Base-by-base conservation (phyloP, 441 rosid species). In the Adansonia madagascariensis region DNA sequence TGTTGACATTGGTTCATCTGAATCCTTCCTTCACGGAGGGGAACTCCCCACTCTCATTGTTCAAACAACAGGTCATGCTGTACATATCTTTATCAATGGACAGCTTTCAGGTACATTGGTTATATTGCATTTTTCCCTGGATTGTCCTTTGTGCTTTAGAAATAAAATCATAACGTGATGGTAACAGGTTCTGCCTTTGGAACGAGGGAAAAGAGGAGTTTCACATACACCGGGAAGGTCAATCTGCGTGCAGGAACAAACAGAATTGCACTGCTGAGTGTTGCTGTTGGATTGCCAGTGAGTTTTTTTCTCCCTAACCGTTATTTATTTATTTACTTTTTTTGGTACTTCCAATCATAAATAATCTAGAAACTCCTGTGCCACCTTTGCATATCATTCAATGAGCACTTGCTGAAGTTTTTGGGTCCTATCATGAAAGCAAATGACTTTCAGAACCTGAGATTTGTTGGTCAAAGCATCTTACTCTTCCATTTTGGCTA, bases 251-350 rank as follows among this genome's bases (percentile, higher is more conserved):
- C 94, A 71, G 98, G 98, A 80, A 85, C 82, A 64, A 97, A 97
- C 89, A 88, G 74, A 83, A 94, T 97, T 20, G 96, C 98, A 3
- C 85, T 94, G 77, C 88, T 97, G 76, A 97, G 99, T 78, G 93
- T 97, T 65, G 96, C 98, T 17, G 93, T 94, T 83, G 98, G 99
- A 68, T 88, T 97, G 80, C 98, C 94, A 11, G 99, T 94, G 68
- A 87, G 93, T 88, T 77, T 78, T 53, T 72, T 31, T 31, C 68
- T 74, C 56, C 68, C 63, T 18, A 6, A 43, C 52, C 57, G 15
- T 59, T 62, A 6, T 73, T 56, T 6, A 18, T 71, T 11, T 62
- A 6, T 73, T 56, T 6, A 18, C 66, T 11, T 31, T 88, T 77
- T 78, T 57, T 70, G 39, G 17, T 22, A 22, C 39, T 20, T 2